Percentiles rank a stretch among this genome's conserved stretches.
Conservation (phyloP, 495 filamentous ascomycete genomes). For the Talaromyces stipitatus region DNA sequence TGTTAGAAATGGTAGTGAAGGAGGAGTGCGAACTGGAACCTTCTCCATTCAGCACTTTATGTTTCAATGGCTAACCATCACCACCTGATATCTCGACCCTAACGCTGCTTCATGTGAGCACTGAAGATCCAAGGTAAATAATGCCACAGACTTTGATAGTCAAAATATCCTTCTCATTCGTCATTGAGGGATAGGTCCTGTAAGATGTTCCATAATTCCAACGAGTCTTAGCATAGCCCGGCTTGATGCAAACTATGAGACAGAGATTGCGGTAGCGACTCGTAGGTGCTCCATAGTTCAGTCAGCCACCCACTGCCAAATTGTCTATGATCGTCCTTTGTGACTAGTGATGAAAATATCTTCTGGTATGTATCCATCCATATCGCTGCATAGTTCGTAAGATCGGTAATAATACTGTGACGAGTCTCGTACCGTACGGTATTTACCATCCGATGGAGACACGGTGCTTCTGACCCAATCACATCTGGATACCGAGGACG, state of each 20-base stretch:
- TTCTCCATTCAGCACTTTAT: not conserved
- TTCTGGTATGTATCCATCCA: not conserved
- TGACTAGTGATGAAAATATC: not conserved
- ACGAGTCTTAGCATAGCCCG: not conserved
- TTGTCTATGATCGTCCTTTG: not conserved
- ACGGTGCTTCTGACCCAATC: not conserved
- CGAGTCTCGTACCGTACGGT: not conserved
- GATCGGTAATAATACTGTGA: not conserved
- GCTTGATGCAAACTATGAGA: not conserved
- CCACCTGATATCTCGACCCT: no score
- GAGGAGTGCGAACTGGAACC: not conserved
- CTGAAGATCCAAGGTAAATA: not conserved
- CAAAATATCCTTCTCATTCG: not conserved
- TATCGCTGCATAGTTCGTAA: not conserved
- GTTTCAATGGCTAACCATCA: not conserved
- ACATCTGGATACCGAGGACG: not conserved
- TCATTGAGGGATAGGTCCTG: not conserved
- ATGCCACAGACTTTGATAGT: not conserved
- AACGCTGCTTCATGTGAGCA: no score
- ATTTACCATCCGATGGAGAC: not conserved
- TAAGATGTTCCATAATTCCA: no score
- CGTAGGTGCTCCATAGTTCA: not conserved
- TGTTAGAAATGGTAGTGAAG: not conserved
- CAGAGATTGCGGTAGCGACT: not conserved
- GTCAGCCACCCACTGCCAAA: not conserved